Conservation (phyloP, 441 rosid species). For the Populus tomentosa region DNA sequence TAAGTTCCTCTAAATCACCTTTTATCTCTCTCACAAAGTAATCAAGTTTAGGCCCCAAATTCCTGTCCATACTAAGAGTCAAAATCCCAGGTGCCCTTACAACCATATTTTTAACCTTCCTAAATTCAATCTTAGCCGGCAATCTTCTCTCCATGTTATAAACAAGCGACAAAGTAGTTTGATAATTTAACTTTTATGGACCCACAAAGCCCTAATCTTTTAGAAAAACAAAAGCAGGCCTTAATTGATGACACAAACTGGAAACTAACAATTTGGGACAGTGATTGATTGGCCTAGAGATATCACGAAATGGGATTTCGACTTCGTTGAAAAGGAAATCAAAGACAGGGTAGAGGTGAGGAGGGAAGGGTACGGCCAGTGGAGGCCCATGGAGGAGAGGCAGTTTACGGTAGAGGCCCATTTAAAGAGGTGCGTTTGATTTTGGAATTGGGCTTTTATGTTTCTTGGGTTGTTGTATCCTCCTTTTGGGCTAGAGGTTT, state of each 20-base stretch:
- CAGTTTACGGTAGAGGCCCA: conserved; percentile 37
- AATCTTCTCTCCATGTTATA: conserved; percentile 60
- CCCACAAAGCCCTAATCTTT: conserved; percentile 56
- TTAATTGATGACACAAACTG: conserved; percentile 38
- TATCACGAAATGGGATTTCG: conserved; percentile 34
- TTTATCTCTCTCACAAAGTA: conserved; percentile 59
- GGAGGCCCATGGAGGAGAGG: conserved; percentile 60
- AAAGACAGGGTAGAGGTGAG: conserved; percentile 50
- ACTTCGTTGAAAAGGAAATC: conserved; percentile 66
- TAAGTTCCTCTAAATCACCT: conserved; percentile 58
- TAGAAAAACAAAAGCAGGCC: conserved; percentile 54
- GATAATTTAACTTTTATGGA: conserved; percentile 30
- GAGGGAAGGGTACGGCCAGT: conserved; percentile 52
- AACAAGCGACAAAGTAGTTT: conserved; percentile 55
- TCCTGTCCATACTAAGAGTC: conserved; percentile 60
- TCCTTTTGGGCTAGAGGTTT: no score
- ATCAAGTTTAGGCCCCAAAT: conserved; percentile 56
- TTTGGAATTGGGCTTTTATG: no score
- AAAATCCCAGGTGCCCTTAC: conserved; percentile 69
- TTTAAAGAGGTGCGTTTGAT: no score
- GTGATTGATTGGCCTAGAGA: conserved; percentile 52
- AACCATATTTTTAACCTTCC: conserved; percentile 58
- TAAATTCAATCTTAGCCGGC: conserved; percentile 44
- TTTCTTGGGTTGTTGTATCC: no score
- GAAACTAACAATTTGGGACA: conserved; percentile 65